Evolutionary conservation across 2,329 filamentous ascomycete genomes (phyloP).

Genomic region (Septoria linicola): DNA sequence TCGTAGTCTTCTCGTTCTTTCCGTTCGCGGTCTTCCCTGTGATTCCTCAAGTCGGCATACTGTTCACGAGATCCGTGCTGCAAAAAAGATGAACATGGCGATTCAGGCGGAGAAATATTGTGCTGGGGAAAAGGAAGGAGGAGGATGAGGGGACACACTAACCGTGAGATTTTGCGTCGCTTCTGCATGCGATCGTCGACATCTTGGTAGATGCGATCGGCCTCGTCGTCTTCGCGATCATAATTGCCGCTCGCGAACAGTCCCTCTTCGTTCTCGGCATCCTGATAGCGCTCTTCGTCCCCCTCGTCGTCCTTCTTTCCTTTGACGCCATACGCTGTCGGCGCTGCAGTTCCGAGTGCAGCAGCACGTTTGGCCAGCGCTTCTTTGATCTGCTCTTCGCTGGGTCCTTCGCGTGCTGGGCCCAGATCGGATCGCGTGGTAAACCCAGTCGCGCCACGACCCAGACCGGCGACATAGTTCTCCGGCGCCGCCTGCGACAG

Average conservation of each 20-base stretch:
- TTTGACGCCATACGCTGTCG: slow-evolving; percentile 68
- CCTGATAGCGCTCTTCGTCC: slow-evolving; percentile 81
- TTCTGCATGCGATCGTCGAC: slow-evolving; percentile 97
- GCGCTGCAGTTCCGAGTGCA: slow-evolving; percentile 69
- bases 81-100: slow-evolving; percentile 36
- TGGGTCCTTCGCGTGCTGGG: slow-evolving; percentile 90
- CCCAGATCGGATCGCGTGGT: slow-evolving; percentile 96
- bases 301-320: slow-evolving; percentile 71
- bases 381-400: slow-evolving; percentile 97
- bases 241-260: slow-evolving; percentile 94
- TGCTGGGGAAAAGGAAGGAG: slow-evolving; percentile 23
- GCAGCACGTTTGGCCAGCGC: slow-evolving; percentile 91
- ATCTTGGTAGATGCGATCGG: slow-evolving; percentile 90
- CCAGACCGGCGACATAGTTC: slow-evolving; percentile 83
- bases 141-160: slow-evolving; percentile 49
- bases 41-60: slow-evolving; percentile 71
- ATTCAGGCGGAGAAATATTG: slow-evolving; percentile 24
- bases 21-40: slow-evolving; percentile 89
- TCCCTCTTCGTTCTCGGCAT: slow-evolving; percentile 95
- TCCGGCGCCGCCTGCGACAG: slow-evolving; percentile 71
- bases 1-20: slow-evolving; percentile 94
- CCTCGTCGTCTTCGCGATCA: slow-evolving; percentile 96
- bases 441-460: slow-evolving; percentile 96
- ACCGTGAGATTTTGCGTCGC: slow-evolving; percentile 82
- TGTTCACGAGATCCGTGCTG: slow-evolving; percentile 62